phyloP scores from a whole-genome alignment of 2,329 filamentous ascomycete species.

The Penicillium concentricum region DNA sequence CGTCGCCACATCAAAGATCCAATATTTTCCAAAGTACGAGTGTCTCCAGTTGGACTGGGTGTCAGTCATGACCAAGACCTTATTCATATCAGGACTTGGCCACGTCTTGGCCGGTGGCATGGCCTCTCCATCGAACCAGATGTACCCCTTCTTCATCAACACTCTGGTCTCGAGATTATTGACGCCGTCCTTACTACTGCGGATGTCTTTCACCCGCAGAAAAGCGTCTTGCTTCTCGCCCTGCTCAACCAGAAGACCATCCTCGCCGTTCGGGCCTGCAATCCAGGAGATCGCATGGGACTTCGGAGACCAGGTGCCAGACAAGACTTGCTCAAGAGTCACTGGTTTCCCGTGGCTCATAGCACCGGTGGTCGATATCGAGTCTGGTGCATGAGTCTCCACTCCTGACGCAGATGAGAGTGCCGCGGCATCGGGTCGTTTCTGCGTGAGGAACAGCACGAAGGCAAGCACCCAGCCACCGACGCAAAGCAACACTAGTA shows the following conservation, averaged over 20 bases:
- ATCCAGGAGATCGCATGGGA: conserved; percentile 49
- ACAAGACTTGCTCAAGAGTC: conserved; percentile 43
- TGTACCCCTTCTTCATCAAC: conserved; percentile 69
- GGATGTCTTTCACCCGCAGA: conserved; percentile 83
- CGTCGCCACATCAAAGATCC: conserved; percentile 83
- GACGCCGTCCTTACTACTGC: conserved; percentile 50
- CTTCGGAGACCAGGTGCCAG: conserved; percentile 38
- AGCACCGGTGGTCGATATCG: conserved; percentile 28
- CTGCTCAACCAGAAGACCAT: conserved; percentile 80
- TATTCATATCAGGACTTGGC: conserved; percentile 81
- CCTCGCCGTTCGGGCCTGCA: conserved; percentile 52
- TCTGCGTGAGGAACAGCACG: conserved; percentile 42
- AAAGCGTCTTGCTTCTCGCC: conserved; percentile 63
- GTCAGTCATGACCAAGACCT: conserved; percentile 78
- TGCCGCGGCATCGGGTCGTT: conserved; percentile 33
- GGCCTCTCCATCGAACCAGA: conserved; percentile 58
- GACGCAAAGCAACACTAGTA: conserved; percentile 41
- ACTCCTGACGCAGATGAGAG: conserved; percentile 21
- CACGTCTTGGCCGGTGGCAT: conserved; percentile 62
- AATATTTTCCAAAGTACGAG: conserved; percentile 83
- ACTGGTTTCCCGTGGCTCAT: conserved; percentile 43
- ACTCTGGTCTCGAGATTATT: conserved; percentile 58
- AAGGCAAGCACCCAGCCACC: conserved; percentile 48
- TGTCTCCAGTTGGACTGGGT: conserved; percentile 80
- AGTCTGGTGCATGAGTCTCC: conserved; percentile 30